Conservation (phyloP, 352 stramenopile genomes). For the Globisporangium emineosum region DNA sequence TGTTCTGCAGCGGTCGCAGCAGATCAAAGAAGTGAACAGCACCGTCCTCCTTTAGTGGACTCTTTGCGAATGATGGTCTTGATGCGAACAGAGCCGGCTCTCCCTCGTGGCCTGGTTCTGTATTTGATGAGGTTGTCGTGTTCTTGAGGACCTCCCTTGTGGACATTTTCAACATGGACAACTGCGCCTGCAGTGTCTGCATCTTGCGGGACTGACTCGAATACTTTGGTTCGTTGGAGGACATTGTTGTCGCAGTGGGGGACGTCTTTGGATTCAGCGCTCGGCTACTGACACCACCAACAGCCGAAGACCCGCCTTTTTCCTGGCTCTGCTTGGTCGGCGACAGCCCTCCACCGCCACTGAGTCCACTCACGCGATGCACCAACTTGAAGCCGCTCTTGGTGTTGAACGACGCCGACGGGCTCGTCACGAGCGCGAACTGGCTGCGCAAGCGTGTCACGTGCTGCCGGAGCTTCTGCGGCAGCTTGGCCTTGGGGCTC, state of each 20-base stretch:
- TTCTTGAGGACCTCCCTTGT: constrained; percentile 2
- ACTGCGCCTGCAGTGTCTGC: constrained; percentile 27
- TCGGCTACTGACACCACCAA: neutral
- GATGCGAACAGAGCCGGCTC: neutral
- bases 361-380: constrained; percentile 16
- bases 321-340: constrained; percentile 3
- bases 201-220: constrained; percentile 35
- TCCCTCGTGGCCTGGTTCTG: neutral
- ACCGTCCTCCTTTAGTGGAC: neutral
- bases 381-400: constrained; percentile 14
- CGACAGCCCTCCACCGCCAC: neutral
- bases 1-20: constrained; percentile 51
- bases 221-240: constrained; percentile 22
- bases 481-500: constrained; percentile 30
- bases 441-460: constrained; percentile 51
- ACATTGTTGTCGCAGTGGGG: neutral
- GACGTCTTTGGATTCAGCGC: constrained; percentile 3
- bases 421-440: constrained; percentile 21
- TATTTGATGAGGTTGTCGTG: neutral
- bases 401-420: constrained; percentile 12
- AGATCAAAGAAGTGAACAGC: constrained; percentile 43
- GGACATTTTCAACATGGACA: constrained; percentile 15
- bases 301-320: constrained; percentile 12
- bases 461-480: constrained; percentile 50
- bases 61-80: neutral